phyloP scores from a whole-genome alignment of 2,329 filamentous ascomycete genomes.

The Epichloe bromicola region DNA sequence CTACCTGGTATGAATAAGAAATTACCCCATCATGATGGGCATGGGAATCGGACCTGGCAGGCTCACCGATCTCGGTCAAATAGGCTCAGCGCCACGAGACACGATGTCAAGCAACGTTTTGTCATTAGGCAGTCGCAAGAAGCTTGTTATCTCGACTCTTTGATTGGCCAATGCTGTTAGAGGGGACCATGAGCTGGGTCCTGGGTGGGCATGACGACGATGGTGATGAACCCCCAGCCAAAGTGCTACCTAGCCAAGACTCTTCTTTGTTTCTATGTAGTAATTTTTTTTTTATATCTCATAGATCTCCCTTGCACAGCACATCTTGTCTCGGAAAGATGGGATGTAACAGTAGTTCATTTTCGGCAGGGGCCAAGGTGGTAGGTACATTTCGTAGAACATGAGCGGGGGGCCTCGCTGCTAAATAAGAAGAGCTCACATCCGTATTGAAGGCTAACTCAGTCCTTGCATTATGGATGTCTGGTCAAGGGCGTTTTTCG shows the following conservation, averaged over 20 bases:
- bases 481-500: not conserved
- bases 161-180: conserved; percentile 3
- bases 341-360: not conserved
- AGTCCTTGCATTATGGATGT: not conserved
- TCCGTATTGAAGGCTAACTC: not conserved
- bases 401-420: not conserved
- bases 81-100: no score
- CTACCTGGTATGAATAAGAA: not conserved
- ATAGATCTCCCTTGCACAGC: not conserved
- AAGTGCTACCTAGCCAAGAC: conserved; percentile 3
- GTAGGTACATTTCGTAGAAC: not conserved
- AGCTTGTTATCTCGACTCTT: conserved; percentile 3
- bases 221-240: not conserved
- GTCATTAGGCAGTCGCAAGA: conserved; percentile 3
- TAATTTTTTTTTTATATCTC: conserved; percentile 2
- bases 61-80: conserved; percentile 3
- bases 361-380: no score
- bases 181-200: not conserved
- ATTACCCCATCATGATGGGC: not conserved
- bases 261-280: not conserved
- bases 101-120: not conserved
- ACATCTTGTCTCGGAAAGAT: conserved; percentile 1
- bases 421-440: not conserved
- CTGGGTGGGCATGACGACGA: not conserved
- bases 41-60: conserved; percentile 6